Percentiles rank a stretch among this genome's conserved stretches.
These are phyloP conservation scores for Cyphellophora attinorum DNA, from an alignment of 2,329 filamentous ascomycete species.

Conservation along the genomic window DNA sequence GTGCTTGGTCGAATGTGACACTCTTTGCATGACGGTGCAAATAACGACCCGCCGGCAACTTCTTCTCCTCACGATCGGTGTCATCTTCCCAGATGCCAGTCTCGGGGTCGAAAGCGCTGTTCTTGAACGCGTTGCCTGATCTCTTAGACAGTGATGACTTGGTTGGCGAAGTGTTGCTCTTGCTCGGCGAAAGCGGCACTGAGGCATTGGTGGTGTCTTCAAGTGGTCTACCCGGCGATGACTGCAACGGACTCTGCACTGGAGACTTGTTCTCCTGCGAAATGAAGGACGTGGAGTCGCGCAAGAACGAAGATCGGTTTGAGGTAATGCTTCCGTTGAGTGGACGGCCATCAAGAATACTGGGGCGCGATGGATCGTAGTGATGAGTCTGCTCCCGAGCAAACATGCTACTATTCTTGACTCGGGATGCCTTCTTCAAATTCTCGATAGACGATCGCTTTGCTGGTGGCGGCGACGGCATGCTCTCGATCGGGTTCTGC, in stretches of 20 bases:
- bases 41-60: constrained; percentile 55
- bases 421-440: constrained; percentile 84
- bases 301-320: constrained; percentile 8
- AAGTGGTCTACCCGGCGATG: constrained; percentile 32
- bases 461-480: constrained; percentile 57
- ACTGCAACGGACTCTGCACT: constrained; percentile 15
- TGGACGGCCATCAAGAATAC: constrained; percentile 60
- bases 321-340: constrained; percentile 33
- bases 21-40: constrained; percentile 86
- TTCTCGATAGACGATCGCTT: constrained; percentile 90
- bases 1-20: constrained; percentile 90
- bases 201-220: constrained; percentile 6
- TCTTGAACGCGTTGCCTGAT: constrained; percentile 35
- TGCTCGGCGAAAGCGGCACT: constrained; percentile 48
- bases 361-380: constrained; percentile 74
- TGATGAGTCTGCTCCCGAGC: constrained; percentile 84
- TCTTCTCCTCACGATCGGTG: constrained; percentile 50
- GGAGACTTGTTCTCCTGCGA: constrained; percentile 39
- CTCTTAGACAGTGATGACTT: constrained; percentile 80
- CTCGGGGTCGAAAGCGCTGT: constrained; percentile 53
- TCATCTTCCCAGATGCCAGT: constrained; percentile 59
- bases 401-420: constrained; percentile 97
- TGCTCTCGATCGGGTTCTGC: constrained; percentile 46
- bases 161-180: constrained; percentile 65
- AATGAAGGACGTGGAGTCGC: constrained; percentile 29